Evolutionary conservation across 176 grass and related monocot genomes (phyloP).

Genomic region (Leersia perrieri): DNA sequence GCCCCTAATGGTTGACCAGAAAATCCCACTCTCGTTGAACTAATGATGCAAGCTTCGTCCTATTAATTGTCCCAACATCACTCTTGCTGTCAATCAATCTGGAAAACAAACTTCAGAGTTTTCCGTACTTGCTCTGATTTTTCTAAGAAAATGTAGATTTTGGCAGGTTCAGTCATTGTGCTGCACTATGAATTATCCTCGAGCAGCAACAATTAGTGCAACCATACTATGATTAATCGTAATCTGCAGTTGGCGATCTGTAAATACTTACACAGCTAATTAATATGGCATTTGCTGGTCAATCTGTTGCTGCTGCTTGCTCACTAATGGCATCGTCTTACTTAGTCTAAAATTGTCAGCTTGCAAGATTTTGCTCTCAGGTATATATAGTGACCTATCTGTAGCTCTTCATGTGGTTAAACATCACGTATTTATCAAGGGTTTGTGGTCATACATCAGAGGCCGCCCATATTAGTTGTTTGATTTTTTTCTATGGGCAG

Average conservation of each 20-base stretch:
- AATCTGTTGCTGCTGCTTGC: conserved; percentile 9
- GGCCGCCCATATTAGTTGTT: neutral
- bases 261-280: neutral
- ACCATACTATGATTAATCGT: neutral
- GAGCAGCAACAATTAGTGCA: neutral
- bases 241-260: neutral
- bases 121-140: neutral
- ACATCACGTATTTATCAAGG: neutral
- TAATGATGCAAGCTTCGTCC: neutral
- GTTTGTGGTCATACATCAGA: neutral
- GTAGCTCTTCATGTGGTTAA: neutral
- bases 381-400: too few relatives aligned
- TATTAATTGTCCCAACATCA: neutral
- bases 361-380: neutral
- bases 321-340: neutral
- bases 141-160: neutral
- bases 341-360: neutral
- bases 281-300: neutral
- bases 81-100: neutral
- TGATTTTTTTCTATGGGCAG: neutral
- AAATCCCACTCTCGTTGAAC: neutral
- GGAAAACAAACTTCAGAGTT: neutral
- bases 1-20: neutral
- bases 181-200: neutral
- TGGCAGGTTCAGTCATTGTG: neutral